Evolutionary conservation across 805 yeast species (phyloP).

Genomic region (Candida stauntonica): DNA sequence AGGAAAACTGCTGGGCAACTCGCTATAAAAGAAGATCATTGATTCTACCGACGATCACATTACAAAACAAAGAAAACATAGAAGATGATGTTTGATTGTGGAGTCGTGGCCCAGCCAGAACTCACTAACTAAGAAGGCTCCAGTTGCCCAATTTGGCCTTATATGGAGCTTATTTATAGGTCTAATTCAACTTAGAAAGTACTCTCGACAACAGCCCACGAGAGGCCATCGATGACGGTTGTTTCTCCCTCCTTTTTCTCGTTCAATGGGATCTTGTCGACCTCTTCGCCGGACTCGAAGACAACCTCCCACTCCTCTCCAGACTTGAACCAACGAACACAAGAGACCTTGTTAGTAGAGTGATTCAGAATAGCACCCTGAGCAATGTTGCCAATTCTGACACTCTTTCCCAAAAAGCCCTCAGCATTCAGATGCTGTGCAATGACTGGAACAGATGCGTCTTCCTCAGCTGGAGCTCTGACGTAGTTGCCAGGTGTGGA

Average conservation of each 20-base stretch:
- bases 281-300: slow-evolving; percentile 19
- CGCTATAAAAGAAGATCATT: too few relatives aligned
- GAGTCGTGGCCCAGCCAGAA: too few relatives aligned
- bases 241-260: slow-evolving; percentile 14
- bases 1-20: slow-evolving; percentile 5
- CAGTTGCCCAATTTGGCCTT: too few relatives aligned
- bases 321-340: slow-evolving; percentile 15
- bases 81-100: too few relatives aligned
- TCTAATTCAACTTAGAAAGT: slow-evolving; percentile 3
- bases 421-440: slow-evolving; percentile 33
- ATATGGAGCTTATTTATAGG: background rate
- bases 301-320: slow-evolving; percentile 15
- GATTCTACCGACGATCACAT: slow-evolving; percentile 1
- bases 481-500: slow-evolving; percentile 28
- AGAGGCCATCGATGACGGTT: slow-evolving; percentile 8
- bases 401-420: slow-evolving; percentile 39
- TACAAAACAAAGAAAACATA: too few relatives aligned
- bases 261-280: slow-evolving; percentile 16
- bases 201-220: slow-evolving; percentile 19
- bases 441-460: slow-evolving; percentile 4
- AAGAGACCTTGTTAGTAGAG: slow-evolving; percentile 21
- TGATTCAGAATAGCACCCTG: slow-evolving; percentile 41
- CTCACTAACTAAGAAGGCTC: too few relatives aligned
- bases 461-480: slow-evolving; percentile 29
- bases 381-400: slow-evolving; percentile 46